These are phyloP conservation scores for Platanus orientalis DNA, from an alignment of 164 flowering plant genomes.

Conservation along the genomic window DNA sequence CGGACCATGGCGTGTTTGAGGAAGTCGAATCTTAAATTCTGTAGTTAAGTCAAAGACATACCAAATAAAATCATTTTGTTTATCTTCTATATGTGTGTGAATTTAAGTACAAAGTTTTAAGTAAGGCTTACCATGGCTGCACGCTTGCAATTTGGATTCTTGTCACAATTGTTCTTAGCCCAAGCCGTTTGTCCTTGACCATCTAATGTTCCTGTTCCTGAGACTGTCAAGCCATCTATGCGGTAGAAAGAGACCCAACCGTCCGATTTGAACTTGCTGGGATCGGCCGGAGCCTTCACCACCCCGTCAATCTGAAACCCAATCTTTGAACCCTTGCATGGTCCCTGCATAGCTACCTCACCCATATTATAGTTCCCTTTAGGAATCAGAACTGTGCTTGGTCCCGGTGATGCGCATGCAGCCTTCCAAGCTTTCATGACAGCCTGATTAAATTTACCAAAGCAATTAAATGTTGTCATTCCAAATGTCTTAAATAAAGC, in stretches of 20 bases:
- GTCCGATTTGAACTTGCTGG: constrained; percentile 6
- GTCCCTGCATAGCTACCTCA: constrained; percentile 23
- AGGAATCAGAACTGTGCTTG: constrained; percentile 13
- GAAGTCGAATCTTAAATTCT: too few species aligned
- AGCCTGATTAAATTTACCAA: too few species aligned
- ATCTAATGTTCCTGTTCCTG: constrained; percentile 2
- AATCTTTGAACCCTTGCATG: constrained; percentile 27
- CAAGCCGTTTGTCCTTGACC: too few species aligned
- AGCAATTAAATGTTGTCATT: too few species aligned
- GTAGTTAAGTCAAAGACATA: too few species aligned
- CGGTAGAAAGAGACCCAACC: too few species aligned
- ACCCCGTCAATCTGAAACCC: constrained; percentile 22
- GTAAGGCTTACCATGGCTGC: constrained; percentile 21
- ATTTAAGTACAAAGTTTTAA: too few species aligned
- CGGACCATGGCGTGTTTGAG: too few species aligned
- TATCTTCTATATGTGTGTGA: too few species aligned
- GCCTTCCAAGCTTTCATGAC: constrained; percentile 14
- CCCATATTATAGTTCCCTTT: constrained; percentile 17
- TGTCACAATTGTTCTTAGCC: constrained; percentile 11
- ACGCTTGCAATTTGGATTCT: constrained; percentile 6
- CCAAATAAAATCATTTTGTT: too few species aligned
- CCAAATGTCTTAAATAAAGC: too few species aligned
- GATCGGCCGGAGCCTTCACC: constrained; percentile 25
- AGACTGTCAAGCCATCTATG: too few species aligned
- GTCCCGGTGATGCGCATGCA: constrained; percentile 7